phyloP scores from a whole-genome alignment of 2,329 filamentous ascomycete species.

The Chaetomium strumarium region DNA sequence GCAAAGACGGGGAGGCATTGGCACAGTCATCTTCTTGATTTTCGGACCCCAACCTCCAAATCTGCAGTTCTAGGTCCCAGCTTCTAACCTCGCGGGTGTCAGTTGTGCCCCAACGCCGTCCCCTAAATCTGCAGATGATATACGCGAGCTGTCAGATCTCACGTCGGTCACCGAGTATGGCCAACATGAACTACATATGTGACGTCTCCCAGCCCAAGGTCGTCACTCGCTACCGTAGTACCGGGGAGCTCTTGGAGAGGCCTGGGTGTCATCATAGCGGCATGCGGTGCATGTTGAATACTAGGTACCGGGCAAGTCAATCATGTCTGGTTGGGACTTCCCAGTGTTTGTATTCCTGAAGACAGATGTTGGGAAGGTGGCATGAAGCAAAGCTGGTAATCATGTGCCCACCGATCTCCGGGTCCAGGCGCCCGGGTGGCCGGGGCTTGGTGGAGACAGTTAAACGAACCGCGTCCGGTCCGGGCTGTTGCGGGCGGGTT shows the following conservation, averaged over 20 bases:
- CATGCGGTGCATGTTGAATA: not conserved
- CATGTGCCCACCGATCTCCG: too few species aligned
- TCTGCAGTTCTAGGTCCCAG: not conserved
- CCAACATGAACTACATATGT: not conserved
- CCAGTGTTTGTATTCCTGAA: too few species aligned
- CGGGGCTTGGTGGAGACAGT: too few species aligned
- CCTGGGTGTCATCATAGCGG: too few species aligned
- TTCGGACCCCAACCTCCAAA: not conserved
- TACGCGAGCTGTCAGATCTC: conserved; percentile 1
- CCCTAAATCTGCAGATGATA: not conserved
- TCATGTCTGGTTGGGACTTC: too few species aligned
- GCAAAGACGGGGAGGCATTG: not conserved
- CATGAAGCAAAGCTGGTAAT: not conserved
- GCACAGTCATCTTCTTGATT: not conserved
- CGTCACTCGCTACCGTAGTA: too few species aligned
- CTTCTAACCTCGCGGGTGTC: not conserved
- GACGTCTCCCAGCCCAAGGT: not conserved
- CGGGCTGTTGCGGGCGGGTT: too few species aligned
- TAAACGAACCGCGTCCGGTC: too few species aligned
- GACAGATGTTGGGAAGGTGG: not conserved
- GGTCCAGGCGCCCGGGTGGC: too few species aligned
- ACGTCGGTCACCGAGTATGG: not conserved
- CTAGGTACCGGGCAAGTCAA: too few species aligned
- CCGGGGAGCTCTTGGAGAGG: too few species aligned
- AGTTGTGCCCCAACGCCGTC: not conserved